phyloP scores from a whole-genome alignment of 2,329 filamentous ascomycete genomes.

The Mariannaea sp. region DNA sequence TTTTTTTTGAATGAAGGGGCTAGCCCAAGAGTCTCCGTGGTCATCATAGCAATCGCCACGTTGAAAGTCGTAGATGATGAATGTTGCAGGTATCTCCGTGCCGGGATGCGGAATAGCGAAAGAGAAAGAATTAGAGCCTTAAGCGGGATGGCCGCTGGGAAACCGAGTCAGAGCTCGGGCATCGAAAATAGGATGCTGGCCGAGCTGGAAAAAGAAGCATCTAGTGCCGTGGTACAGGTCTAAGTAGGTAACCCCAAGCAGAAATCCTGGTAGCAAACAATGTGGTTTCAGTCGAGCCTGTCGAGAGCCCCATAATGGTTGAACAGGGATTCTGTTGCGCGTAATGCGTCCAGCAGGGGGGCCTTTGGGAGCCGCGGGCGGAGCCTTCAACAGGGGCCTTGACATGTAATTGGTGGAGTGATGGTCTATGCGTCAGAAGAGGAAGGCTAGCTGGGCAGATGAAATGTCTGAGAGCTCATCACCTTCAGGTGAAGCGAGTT shows the following conservation, averaged over 20 bases:
- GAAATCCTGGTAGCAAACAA: conserved; percentile 7
- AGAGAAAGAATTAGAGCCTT: conserved; percentile 3
- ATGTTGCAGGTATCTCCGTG: conserved; percentile 33
- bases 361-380: conserved; percentile 12
- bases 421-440: not conserved
- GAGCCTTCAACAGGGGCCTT: conserved; percentile 3
- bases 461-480: conserved; percentile 8
- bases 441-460: conserved; percentile 6
- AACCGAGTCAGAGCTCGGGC: conserved; percentile 11
- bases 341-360: conserved; percentile 21
- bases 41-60: conserved; percentile 22
- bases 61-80: conserved; percentile 23
- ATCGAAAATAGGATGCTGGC: not conserved
- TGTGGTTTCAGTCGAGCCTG: conserved; percentile 28
- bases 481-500: conserved; percentile 16
- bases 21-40: conserved; percentile 24
- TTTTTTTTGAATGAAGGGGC: conserved; percentile 18
- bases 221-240: not conserved
- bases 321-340: conserved; percentile 30
- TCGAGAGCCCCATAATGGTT: conserved; percentile 17
- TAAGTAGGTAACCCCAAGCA: not conserved
- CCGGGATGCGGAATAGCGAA: conserved; percentile 29
- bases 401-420: not conserved
- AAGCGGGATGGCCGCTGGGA: conserved; percentile 11
- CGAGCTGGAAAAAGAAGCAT: not conserved